Base-by-base conservation (phyloP, 2,329 filamentous ascomycete genomes). In the Fusarium palustre region DNA sequence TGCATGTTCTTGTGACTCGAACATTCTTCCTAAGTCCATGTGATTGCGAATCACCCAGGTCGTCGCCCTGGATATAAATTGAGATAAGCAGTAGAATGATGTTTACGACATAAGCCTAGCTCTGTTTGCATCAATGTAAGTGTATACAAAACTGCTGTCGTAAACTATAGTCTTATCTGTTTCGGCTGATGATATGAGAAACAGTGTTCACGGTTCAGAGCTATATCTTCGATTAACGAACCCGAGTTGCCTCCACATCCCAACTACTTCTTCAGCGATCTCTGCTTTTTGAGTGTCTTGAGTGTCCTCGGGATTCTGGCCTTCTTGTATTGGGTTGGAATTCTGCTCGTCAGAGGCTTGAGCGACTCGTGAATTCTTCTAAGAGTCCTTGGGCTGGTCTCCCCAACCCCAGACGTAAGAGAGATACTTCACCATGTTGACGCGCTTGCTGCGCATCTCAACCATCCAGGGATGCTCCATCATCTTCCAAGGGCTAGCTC, bases 401-500 rank as follows among this genome's bases (percentile, higher is more conserved):
- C 96, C 90, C 96, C 96, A 99, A 62, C 94, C 96, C 96, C 96
- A 99, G 43, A 99, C 96, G 74, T 96, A 94, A 65, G 91, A 90
- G 62, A 99, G 87, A 81, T 97, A 99, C 76, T 94, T 92, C 70
- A 89, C 89, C 94, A 99, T 98, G 81, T 98, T 98, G 78, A 99
- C 96, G 73, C 96, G 93, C 85, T 97, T 98, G 56, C 89, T 86
- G 76, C 91, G 91, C 93, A 98, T 98, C 76, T 99, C 96, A 42
- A 93, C 84, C 91, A 99, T 97, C 96, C 96, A 99, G 3, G 96
- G 96, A 81, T 99, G 96, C 78, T 99, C 96, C 69, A 97, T 88
- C 94, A 99, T 99, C 76, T 95, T 92, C 96, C 96, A 99, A 15
- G 96, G 96, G 63, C 92, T 97, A 31, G 95, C 96, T 78, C 96